A percentile compares a stretch with the other conserved stretches of the same genome.
phyloP scores from a whole-genome alignment of 139 green algal genomes.

The Zygnema cylindricum region DNA sequence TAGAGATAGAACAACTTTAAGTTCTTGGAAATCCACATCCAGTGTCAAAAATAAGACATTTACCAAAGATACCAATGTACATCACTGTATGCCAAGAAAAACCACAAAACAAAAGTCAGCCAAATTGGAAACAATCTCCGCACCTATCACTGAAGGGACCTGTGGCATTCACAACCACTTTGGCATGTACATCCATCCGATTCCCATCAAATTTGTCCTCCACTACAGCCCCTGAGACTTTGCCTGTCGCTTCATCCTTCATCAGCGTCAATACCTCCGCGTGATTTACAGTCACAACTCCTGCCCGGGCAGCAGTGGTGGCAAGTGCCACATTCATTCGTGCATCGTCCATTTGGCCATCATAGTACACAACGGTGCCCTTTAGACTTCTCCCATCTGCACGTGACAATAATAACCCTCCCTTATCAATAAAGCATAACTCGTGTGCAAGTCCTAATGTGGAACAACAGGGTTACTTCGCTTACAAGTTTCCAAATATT shows the following conservation, averaged over 20 bases:
- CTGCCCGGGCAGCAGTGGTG: conserved; percentile 83
- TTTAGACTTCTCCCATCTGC: conserved; percentile 71
- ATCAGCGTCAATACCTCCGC: conserved; percentile 67
- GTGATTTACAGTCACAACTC: conserved; percentile 88
- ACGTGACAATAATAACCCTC: no score
- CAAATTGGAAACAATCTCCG: no score
- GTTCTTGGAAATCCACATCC: no score
- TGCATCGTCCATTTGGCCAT: conserved; percentile 97
- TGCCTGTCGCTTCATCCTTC: conserved; percentile 56
- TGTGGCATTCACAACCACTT: conserved; percentile 89
- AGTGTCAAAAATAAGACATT: no score
- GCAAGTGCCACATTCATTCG: conserved; percentile 86
- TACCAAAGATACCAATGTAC: no score
- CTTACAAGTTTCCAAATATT: no score
- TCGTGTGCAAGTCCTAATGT: no score
- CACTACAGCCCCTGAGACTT: conserved; percentile 71
- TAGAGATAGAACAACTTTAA: no score
- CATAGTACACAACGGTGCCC: conserved; percentile 83
- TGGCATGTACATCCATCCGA: conserved; percentile 73
- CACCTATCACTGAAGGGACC: conserved; percentile 80
- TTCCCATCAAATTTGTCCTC: conserved; percentile 71
- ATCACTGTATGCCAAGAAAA: no score
- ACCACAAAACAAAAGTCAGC: no score
- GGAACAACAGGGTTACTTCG: no score
- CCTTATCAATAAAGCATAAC: no score